Percentiles rank a stretch among this genome's conserved stretches.
phyloP scores from a whole-genome alignment of 768 basidiomycete species.

The Cytidiella melzeri region DNA sequence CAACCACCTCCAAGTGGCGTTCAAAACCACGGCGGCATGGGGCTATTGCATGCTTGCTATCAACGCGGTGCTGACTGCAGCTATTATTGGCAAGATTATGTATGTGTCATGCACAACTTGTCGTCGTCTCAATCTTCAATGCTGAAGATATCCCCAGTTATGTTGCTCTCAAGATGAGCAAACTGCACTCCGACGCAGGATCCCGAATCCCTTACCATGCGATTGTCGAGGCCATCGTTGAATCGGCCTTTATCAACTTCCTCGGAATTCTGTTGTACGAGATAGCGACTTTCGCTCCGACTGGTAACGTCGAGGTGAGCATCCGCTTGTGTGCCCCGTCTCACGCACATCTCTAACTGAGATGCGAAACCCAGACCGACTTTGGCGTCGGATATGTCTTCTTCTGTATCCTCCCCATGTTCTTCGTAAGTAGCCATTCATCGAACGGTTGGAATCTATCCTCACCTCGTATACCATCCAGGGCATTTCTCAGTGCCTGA shows the following conservation, averaged over 20 bases:
- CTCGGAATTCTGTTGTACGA: constrained; percentile 19
- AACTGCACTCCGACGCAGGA: background rate
- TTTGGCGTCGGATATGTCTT: constrained; percentile 18
- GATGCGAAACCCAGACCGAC: constrained; percentile 4
- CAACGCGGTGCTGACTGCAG: constrained; percentile 19
- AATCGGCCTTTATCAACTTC: constrained; percentile 22
- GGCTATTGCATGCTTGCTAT: constrained; percentile 20
- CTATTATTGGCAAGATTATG: constrained; percentile 19
- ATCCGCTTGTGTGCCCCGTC: background rate
- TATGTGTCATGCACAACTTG: constrained; percentile 3
- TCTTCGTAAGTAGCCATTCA: constrained; percentile 13
- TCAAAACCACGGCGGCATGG: constrained; percentile 21
- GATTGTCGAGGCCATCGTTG: constrained; percentile 17
- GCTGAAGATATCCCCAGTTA: background rate
- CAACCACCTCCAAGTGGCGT: constrained; percentile 12
- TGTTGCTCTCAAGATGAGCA: background rate
- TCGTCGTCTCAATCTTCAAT: background rate
- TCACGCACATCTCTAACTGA: background rate
- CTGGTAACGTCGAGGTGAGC: constrained; percentile 15
- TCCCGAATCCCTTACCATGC: background rate
- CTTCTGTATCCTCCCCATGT: constrained; percentile 16
- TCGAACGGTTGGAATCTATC: background rate
- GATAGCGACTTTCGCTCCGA: constrained; percentile 17
- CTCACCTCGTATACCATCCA: no score
- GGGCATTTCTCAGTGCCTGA: constrained; percentile 23